phyloP scores from a whole-genome alignment of 345 rosid genomes.

The Bruguiera parviflora region DNA sequence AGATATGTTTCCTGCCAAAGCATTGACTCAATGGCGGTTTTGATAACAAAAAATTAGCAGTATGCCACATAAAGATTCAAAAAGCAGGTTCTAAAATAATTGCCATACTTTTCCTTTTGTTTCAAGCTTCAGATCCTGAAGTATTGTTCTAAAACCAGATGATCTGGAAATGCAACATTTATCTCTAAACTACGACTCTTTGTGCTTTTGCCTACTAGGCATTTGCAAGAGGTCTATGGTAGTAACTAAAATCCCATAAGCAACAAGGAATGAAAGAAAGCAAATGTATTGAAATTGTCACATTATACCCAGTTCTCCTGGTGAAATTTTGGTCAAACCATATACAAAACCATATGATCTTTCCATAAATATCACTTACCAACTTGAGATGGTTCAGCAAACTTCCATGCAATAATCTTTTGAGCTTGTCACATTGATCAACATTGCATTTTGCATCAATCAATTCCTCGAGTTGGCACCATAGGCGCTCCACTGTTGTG shows the following conservation, averaged over 20 bases:
- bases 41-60: not conserved
- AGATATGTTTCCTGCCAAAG: too few species aligned
- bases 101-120: not conserved
- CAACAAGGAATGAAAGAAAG: too few species aligned
- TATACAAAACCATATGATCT: not conserved
- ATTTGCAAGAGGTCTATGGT: too few species aligned
- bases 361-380: constrained; percentile 30
- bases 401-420: constrained; percentile 52
- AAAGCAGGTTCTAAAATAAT: not conserved
- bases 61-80: not conserved
- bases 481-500: constrained; percentile 59
- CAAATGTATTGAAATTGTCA: not conserved
- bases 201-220: too few species aligned
- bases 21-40: not conserved
- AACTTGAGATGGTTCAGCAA: constrained; percentile 72
- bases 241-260: too few species aligned
- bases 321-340: not conserved
- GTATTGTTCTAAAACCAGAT: too few species aligned
- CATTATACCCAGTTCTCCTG: not conserved
- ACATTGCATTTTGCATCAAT: constrained; percentile 57
- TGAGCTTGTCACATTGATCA: constrained; percentile 75
- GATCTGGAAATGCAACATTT: too few species aligned
- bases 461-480: constrained; percentile 71
- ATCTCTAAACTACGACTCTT: too few species aligned
- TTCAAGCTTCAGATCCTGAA: not conserved